A percentile compares a stretch with the other conserved stretches of the same genome.
Conservation (phyloP, 2,329 filamentous ascomycete species). For the Verticillium klebahnii region DNA sequence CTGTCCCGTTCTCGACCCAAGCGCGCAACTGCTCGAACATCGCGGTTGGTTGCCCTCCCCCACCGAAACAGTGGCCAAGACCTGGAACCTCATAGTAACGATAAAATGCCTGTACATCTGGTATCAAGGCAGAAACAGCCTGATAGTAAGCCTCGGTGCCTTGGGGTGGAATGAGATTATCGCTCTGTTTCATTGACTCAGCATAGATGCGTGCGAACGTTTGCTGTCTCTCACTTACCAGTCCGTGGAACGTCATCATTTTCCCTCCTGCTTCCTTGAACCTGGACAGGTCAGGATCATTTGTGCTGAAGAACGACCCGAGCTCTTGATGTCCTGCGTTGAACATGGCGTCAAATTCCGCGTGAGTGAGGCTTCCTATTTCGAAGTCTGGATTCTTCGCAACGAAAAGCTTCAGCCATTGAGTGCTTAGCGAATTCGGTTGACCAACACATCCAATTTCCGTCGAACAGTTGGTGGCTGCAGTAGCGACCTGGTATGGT, state of each 20-base stretch:
- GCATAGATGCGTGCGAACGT: too few relatives aligned
- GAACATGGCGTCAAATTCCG: constrained; percentile 1
- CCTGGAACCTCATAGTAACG: constrained; percentile 27
- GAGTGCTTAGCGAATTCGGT: not conserved
- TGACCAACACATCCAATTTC: not conserved
- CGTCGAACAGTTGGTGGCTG: not conserved
- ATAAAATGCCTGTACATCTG: constrained; percentile 23
- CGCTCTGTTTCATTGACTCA: constrained; percentile 7
- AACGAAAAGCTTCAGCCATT: constrained; percentile 3
- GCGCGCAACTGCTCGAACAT: constrained; percentile 18
- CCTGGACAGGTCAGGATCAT: constrained; percentile 20
- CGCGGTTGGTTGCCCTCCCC: constrained; percentile 18
- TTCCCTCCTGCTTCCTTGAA: constrained; percentile 32
- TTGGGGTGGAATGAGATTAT: constrained; percentile 11
- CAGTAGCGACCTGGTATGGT: not conserved
- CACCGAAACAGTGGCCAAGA: constrained; percentile 25
- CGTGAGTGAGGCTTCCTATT: not conserved
- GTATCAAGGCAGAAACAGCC: constrained; percentile 10
- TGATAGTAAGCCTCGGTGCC: constrained; percentile 22
- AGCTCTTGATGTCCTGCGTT: constrained; percentile 5
- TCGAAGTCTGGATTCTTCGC: not conserved
- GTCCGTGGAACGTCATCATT: constrained; percentile 1
- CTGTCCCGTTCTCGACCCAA: constrained; percentile 26
- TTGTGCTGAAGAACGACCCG: constrained; percentile 19
- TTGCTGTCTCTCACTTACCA: constrained; percentile 1